phyloP scores from a whole-genome alignment of 768 basidiomycete species.

The Calocybe cyanea region DNA sequence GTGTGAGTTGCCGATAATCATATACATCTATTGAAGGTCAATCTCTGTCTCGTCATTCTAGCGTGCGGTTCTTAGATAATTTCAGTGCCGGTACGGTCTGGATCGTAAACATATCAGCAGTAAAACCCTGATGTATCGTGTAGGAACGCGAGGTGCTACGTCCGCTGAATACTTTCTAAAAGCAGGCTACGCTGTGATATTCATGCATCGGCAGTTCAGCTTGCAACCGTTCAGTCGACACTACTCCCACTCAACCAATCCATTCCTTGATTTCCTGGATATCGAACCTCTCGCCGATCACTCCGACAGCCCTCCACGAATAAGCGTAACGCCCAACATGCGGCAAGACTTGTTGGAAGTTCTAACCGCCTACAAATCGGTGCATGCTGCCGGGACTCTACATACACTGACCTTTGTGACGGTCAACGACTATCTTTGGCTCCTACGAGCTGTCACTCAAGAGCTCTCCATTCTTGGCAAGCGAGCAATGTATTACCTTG shows the following conservation, averaged over 20 bases:
- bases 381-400: conserved; percentile 68
- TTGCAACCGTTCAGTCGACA: conserved; percentile 96
- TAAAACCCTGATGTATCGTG: conserved; percentile 3
- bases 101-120: conserved; percentile 5
- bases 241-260: conserved; percentile 97
- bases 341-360: conserved; percentile 66
- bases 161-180: conserved; percentile 98
- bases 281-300: conserved; percentile 38
- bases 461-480: conserved; percentile 69
- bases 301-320: conserved; percentile 36
- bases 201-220: conserved; percentile 97
- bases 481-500: conserved; percentile 90
- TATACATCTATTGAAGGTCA: conserved; percentile 17
- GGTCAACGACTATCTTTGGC: conserved; percentile 94
- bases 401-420: conserved; percentile 90
- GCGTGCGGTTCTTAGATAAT: conserved; percentile 97
- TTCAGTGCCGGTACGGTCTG: conserved; percentile 86
- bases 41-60: conserved; percentile 32
- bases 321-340: conserved; percentile 66
- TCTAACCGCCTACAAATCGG: conserved; percentile 74
- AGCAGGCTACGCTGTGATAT: conserved; percentile 95
- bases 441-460: conserved; percentile 78
- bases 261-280: conserved; percentile 93
- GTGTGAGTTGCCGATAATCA: conserved; percentile 67
- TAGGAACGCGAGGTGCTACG: conserved; percentile 93